Base-by-base conservation (phyloP, 306 rosid genomes). In the Vigna reflexopilosa region DNA sequence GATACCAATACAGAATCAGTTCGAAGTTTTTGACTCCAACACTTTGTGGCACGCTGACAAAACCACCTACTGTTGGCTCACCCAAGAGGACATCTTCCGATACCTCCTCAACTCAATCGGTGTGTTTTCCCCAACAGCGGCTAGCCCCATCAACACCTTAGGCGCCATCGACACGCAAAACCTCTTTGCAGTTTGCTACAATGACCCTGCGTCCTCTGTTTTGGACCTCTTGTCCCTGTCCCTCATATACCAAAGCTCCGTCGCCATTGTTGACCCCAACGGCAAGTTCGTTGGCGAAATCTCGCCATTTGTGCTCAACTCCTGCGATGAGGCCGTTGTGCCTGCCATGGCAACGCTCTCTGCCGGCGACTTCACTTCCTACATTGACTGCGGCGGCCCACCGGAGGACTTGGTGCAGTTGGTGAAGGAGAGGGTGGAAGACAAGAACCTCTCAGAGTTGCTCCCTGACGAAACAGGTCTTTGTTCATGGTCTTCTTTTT, bases 31-130 rank as follows among this genome's bases (percentile, higher is more conserved):
- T 45, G 86, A 86, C 12, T n/a, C 81, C 0, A 70, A 81, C 3
- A 48, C 0, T 14, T 72, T 28, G 40, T 2, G n/a, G 3, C 93
- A 91, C 77, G 69, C 83, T 69, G 78, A 88, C 72, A 66, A 73
- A 34, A 79, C 20, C 1, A 80, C 78, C 40, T 95, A 87, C 70
- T 93, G 99, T 80, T 95, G 99, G 98, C 81, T 95, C 47, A 82
- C 90, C n/a, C 96, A 90, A 62, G 99, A 95, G 83, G 98, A 95
- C 69, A 66, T 95, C 26, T 83, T 95, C 67, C 93, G 99, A 20
- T 86, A 83, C 81, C 98, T 95, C 15, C 87, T 95, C 13, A 91
- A 88, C 81, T 90, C 84, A 57, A 93, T 95, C n/a, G 88, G 89
- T 1, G 59, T 76, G 24, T 95, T 95, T 66, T 85, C 91, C 44